Evolutionary conservation across 164 flowering plant genomes (phyloP), one percentile per base, ranked within the genome.

Genomic region (Magnolia sinica): DNA sequence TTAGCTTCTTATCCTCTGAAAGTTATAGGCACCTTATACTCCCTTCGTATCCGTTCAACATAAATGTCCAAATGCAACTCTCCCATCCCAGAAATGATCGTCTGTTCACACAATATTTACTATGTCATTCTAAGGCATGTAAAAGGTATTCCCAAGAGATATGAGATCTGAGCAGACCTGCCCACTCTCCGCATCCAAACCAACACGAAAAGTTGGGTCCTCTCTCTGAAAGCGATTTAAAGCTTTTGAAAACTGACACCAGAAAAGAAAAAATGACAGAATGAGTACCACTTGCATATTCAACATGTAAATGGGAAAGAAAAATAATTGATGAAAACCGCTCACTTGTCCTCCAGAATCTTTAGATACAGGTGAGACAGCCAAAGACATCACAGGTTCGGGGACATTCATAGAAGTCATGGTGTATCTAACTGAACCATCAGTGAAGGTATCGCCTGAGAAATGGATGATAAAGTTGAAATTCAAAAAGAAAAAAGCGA

Each of bases 381-480:
- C 99, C 78, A 96, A 87, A n/a, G 99, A 96, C 98, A 96, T 93
- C 74, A 96, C 99, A 51, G 99, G 99, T 78, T 96, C 99, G 73
- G 99, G 99, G 72, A 96, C 99, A 85, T 88, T 94, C 99, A 96
- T 96, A 37, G 99, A 94, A 61, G 99, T 96, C 99, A 96, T 94
- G 59, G 98, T 96, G 86, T 96, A 96, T 78, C 74, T 91, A 64
- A 96, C 93, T 76, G 95, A 87, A 50, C 98, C 99, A 81, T 94
- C 92, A 10, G 99, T 96, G 82, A 96, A 96, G 70, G 99, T 96
- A 81, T 96, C 98, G 58, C 99, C 99, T 96, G 86, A 75, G 20
- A 50, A 79, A 79, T 16, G 49, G 58, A 23, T 58, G 0, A 63
- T 68, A 31, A 71, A 11, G 0, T 23, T 31, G 59, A 13, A 68